A percentile compares a stretch with the other conserved stretches of the same genome.
Evolutionary conservation across 331 rosid genomes (phyloP).

Genomic region (Rosa hybrid): DNA sequence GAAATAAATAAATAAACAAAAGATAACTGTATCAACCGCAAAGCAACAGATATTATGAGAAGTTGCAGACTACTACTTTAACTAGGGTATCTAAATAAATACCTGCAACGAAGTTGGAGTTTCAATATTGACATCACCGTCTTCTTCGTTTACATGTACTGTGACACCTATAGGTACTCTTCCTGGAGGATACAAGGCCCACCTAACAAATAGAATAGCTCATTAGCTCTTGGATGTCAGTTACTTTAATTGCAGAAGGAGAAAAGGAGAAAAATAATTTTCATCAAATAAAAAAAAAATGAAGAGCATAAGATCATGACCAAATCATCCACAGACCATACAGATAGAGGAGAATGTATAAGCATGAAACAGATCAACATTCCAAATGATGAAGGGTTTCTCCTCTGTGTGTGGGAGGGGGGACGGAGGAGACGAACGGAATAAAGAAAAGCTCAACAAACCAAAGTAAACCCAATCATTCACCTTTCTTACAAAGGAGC

Average conservation of each 20-base stretch:
- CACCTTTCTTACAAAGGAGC: not conserved
- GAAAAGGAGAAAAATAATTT: not conserved
- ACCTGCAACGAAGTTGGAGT: conserved; percentile 95
- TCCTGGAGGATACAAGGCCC: conserved; percentile 99
- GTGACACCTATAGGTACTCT: conserved; percentile 94
- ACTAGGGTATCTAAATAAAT: conserved; percentile 20
- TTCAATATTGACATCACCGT: conserved; percentile 89
- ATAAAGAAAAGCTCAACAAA: not conserved
- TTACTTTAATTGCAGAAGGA: conserved; percentile 25
- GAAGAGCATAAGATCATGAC: conserved; percentile 7
- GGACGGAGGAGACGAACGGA: not conserved
- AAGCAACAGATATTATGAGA: conserved; percentile 7
- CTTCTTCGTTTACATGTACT: conserved; percentile 91
- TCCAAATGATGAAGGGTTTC: not conserved
- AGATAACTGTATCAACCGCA: not conserved
- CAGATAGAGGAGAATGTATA: conserved; percentile 16
- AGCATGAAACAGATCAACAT: conserved; percentile 3
- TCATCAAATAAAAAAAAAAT: conserved; percentile 10
- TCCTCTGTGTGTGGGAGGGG: not conserved
- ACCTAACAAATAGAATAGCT: conserved; percentile 55
- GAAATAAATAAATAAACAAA: not conserved
- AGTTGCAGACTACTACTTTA: conserved; percentile 22
- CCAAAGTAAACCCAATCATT: not conserved
- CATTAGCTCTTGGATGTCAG: conserved; percentile 27
- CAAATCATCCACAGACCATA: conserved; percentile 12